These are phyloP conservation scores for Trichothecium sympodiale DNA, from an alignment of 2,329 filamentous ascomycete genomes.

Conservation along the genomic window DNA sequence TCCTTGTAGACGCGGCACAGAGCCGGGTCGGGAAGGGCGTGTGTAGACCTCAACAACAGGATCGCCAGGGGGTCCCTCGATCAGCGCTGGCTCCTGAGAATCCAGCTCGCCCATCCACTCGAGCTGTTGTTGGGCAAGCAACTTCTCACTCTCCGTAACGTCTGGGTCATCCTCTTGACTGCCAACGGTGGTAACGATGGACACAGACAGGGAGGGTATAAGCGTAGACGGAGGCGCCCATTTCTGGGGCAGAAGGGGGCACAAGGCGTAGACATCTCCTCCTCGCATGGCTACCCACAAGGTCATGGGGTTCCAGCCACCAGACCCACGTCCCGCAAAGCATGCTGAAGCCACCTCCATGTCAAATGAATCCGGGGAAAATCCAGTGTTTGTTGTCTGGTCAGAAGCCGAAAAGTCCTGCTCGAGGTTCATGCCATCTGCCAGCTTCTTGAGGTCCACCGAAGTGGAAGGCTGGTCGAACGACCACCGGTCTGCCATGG, in stretches of 20 bases:
- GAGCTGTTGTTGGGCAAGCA: constrained; percentile 52
- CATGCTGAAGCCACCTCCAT: constrained; percentile 89
- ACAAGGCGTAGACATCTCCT: constrained; percentile 87
- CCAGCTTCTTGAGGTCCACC: constrained; percentile 80
- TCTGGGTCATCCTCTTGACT: constrained; percentile 48
- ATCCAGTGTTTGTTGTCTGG: constrained; percentile 64
- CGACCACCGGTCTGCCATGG: constrained; percentile 71
- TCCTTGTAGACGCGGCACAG: constrained; percentile 49
- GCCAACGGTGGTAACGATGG: constrained; percentile 64
- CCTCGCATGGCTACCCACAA: constrained; percentile 93
- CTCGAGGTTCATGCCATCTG: constrained; percentile 69
- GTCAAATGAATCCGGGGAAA: constrained; percentile 80
- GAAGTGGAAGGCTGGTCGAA: constrained; percentile 76
- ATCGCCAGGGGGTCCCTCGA: constrained; percentile 38
- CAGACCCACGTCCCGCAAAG: constrained; percentile 56
- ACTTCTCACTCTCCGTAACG: constrained; percentile 39
- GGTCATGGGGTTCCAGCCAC: constrained; percentile 93
- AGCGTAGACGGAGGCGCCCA: constrained; percentile 72
- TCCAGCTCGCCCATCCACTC: constrained; percentile 59
- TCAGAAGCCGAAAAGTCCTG: constrained; percentile 74
- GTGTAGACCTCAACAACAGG: constrained; percentile 42
- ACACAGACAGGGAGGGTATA: constrained; percentile 72
- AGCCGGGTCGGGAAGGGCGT: constrained; percentile 45
- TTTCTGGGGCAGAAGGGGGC: constrained; percentile 75
- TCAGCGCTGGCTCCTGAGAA: constrained; percentile 46